Conservation (phyloP, 805 yeast species). For the Yarrowia divulgata region DNA sequence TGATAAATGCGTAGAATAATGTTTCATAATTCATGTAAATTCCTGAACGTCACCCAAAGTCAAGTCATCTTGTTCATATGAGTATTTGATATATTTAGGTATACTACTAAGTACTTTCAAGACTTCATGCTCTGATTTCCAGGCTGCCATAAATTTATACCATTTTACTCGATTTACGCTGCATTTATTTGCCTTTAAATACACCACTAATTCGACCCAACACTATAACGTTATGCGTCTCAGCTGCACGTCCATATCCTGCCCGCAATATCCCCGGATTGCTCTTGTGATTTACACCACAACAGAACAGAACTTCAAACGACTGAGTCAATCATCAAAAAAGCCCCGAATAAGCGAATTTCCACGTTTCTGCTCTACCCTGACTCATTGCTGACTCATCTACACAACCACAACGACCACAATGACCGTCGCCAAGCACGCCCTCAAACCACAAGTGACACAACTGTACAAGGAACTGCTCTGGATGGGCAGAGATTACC, state of each 20-base stretch:
- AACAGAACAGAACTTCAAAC: not conserved
- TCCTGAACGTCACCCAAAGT: no score
- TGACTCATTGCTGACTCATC: no score
- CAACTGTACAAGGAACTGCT: slow-evolving; percentile 52
- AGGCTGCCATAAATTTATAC: no score
- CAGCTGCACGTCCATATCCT: not conserved
- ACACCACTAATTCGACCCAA: not conserved
- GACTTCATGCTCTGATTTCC: no score
- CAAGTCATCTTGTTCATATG: no score
- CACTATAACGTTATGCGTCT: not conserved
- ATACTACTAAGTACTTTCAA: no score
- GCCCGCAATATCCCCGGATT: slow-evolving; percentile 21
- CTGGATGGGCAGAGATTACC: slow-evolving; percentile 52
- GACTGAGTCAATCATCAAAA: not conserved
- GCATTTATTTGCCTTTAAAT: no score
- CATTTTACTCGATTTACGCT: no score
- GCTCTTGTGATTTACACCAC: not conserved
- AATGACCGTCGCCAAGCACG: not conserved
- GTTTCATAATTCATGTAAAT: no score
- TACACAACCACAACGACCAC: not conserved
- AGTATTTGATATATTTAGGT: no score
- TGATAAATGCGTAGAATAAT: no score
- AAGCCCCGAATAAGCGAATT: not conserved
- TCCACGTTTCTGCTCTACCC: not conserved
- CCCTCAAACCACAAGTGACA: slow-evolving; percentile 44